Evolutionary conservation across 345 rosid genomes (phyloP), one percentile per base, ranked within the genome.

Genomic region (Gossypium herbaceum): DNA sequence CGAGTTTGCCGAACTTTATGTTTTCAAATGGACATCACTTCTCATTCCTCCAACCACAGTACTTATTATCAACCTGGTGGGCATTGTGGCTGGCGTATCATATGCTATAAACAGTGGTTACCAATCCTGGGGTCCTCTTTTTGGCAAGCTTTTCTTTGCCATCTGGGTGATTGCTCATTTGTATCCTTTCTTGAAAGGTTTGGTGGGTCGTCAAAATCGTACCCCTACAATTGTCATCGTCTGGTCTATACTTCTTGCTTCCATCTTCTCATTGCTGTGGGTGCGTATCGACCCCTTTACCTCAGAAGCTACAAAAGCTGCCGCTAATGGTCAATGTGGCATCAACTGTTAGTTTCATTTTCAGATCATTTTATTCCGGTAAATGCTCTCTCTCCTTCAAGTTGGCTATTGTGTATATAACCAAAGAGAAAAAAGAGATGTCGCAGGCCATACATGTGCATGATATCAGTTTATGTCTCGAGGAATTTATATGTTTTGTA

Each of bases 51-150:
- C 99, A 24, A 95, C 99, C 70, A 95, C 97, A 2, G 96, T 95
- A 73, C 88, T 95, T 48, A 80, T 95, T 2, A 88, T 95, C 77
- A 95, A 95, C 89, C 67, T 95, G 79, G 88, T 95, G 15, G 99
- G 99, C 25, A 90, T 95, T 16, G 99, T 95, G 67, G 99, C 99
- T 2, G 99, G 99, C 20, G 94, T 95, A 41, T 95, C 99, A 0
- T 93, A 79, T 22, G 99, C 99, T 27, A 83, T 95, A 39, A 95
- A 95, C 90, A 95, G 99, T 2, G 99, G 99, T 7, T 95, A 95
- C 99, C 99, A 95, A 70, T 95, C 99, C 0, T 95, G 99, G 99
- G 99, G 99, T 67, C 98, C 99, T 0, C 94, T 94, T 24, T 94
- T 94, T 13, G 98, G 98, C 63, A 94, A 88, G 90, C 90, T 94